A percentile compares a stretch with the other conserved stretches of the same genome.
phyloP scores from a whole-genome alignment of 2,329 filamentous ascomycete genomes.

The Cercospora sesami region DNA sequence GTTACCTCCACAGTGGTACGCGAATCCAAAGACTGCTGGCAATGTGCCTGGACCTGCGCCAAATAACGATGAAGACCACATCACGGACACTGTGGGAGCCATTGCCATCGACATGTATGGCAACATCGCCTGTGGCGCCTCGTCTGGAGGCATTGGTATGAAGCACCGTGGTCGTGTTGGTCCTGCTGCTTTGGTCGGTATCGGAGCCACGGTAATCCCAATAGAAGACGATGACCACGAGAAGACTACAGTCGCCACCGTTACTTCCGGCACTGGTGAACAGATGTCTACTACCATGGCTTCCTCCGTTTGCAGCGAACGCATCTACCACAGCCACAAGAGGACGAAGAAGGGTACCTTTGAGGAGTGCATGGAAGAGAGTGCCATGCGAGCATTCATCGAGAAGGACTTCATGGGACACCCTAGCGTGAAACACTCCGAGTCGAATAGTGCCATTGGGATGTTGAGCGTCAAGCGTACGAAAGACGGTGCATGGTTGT shows the following conservation, averaged over 20 bases:
- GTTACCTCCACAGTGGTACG: background rate
- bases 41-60: conserved; percentile 5
- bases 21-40: background rate
- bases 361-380: conserved; percentile 54
- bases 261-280: conserved; percentile 93
- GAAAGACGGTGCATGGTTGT: conserved; percentile 72
- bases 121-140: conserved; percentile 89
- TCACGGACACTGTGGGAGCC: conserved; percentile 93
- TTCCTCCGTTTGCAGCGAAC: conserved; percentile 79
- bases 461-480: conserved; percentile 88
- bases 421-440: conserved; percentile 76
- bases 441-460: conserved; percentile 84
- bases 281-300: conserved; percentile 97
- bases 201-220: conserved; percentile 88
- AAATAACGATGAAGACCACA: conserved; percentile 54
- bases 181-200: conserved; percentile 86
- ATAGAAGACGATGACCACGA: conserved; percentile 68
- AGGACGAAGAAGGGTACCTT: conserved; percentile 62
- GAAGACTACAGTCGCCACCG: conserved; percentile 70
- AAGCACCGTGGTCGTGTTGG: conserved; percentile 91
- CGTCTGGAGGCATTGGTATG: conserved; percentile 97
- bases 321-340: conserved; percentile 68
- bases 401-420: conserved; percentile 90
- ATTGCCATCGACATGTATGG: conserved; percentile 87
- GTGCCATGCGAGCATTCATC: conserved; percentile 75